Evolutionary conservation across 2,329 filamentous ascomycete genomes (phyloP), one percentile per base, ranked within the genome.

Genomic region (Fusarium citri): DNA sequence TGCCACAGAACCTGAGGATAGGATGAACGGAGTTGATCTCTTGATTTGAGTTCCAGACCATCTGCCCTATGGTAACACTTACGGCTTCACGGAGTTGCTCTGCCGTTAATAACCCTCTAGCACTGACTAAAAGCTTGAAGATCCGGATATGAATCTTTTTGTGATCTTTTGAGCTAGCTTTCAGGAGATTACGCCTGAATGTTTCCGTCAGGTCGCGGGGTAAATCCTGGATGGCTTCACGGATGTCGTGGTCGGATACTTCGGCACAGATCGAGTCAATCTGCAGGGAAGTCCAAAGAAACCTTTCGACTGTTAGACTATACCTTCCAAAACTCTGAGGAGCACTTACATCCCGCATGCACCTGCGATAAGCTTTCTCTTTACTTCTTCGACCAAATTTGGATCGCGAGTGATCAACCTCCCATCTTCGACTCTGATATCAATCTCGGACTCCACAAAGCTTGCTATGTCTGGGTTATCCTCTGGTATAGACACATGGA

Each of bases 61-160:
- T 50, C 15, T 80, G 65, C 3, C 80, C 79, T 8, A 77, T 75
- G 4, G 62, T 59, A 0, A 84, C 78, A 16, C 80, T 81, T 0
- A 82, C 51, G 8, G 80, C 80, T 72, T 83, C 81, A 20, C 76
- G 73, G 48, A 84, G 68, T 50, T 83, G 78, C 0, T 78, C 71
- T 0, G 50, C 64, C 1, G 75, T 78, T 10, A 83, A 59, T 0
- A 79, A 76, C 10, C 77, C 74, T 1, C 41, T 53, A 14, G 79
- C 78, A 0, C 67, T 73, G 1, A 70, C 51, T 1, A 83, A 26
- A 30, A 82, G 55, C 16, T 81, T 65, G 0, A 84, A 65, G 5
- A 76, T 76, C 5, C 25, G 64, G 7, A 16, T 66, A 47, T 80
- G 76, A 18, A 75, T 77, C 2, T 6, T 8, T 2, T 37, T 53